phyloP scores from a whole-genome alignment of 805 yeast species.

The Geotrichum ghanense region DNA sequence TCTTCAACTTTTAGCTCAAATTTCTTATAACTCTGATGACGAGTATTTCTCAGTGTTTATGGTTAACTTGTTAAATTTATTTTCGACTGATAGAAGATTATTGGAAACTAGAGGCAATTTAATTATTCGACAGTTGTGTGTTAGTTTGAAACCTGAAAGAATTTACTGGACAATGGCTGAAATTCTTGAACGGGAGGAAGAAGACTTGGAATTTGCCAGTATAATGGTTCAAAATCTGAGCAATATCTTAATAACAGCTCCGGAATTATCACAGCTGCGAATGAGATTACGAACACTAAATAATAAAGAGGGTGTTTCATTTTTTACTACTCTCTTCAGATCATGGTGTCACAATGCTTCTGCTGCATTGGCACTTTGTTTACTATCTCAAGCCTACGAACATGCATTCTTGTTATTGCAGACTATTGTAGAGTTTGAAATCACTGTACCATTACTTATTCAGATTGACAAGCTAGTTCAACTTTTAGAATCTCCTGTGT shows the following conservation, averaged over 20 bases:
- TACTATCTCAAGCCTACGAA: constrained; percentile 80
- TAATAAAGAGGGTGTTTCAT: constrained; percentile 46
- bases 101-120: constrained; percentile 69
- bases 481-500: constrained; percentile 83
- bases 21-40: constrained; percentile 61
- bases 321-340: constrained; percentile 68
- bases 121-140: constrained; percentile 73
- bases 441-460: constrained; percentile 64
- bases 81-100: constrained; percentile 56
- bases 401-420: constrained; percentile 75
- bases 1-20: constrained; percentile 58
- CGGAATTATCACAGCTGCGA: constrained; percentile 63
- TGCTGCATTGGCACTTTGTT: constrained; percentile 74
- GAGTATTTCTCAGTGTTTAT: constrained; percentile 67
- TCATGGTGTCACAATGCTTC: constrained; percentile 92
- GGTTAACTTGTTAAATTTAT: constrained; percentile 54
- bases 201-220: constrained; percentile 57
- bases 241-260: constrained; percentile 75
- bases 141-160: constrained; percentile 68
- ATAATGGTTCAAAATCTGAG: constrained; percentile 79
- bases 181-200: constrained; percentile 46
- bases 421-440: constrained; percentile 71
- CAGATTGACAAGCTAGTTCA: constrained; percentile 88
- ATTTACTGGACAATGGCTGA: constrained; percentile 72
- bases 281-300: constrained; percentile 55